phyloP scores from a whole-genome alignment of 2,329 filamentous ascomycete species.

The Fonsecaea monophora region DNA sequence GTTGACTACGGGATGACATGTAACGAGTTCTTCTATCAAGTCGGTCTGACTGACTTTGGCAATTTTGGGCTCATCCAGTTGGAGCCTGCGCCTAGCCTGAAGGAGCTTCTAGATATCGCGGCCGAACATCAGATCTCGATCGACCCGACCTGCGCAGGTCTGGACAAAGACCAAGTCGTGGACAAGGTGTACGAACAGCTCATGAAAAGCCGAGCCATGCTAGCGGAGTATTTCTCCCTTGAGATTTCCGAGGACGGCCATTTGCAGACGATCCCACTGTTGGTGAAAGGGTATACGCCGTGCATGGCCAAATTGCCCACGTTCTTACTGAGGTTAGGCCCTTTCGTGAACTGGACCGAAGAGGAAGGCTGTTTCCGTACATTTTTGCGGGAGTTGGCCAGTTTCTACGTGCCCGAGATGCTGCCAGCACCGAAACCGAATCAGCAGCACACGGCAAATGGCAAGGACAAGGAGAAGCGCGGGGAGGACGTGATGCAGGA shows the following conservation, averaged over 20 bases:
- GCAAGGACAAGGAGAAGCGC: constrained; percentile 19
- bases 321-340: constrained; percentile 86
- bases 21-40: constrained; percentile 93
- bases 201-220: constrained; percentile 79
- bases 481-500: constrained; percentile 24
- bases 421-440: constrained; percentile 63
- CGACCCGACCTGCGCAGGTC: constrained; percentile 43
- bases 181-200: constrained; percentile 71
- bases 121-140: constrained; percentile 71
- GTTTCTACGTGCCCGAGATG: constrained; percentile 88
- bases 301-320: constrained; percentile 83
- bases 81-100: constrained; percentile 73
- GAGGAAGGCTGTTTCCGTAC: constrained; percentile 86
- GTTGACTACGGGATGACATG: constrained; percentile 89
- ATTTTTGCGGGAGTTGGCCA: constrained; percentile 84
- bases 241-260: constrained; percentile 80
- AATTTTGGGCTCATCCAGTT: constrained; percentile 90
- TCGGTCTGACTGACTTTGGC: constrained; percentile 91
- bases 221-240: constrained; percentile 89
- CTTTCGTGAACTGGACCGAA: constrained; percentile 82
- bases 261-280: constrained; percentile 77
- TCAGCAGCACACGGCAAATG: constrained; percentile 18
- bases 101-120: constrained; percentile 73
- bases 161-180: constrained; percentile 65
- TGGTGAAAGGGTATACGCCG: constrained; percentile 88